These are phyloP conservation scores for Mycena rosella DNA, from an alignment of 768 basidiomycete genomes.

Conservation along the genomic window DNA sequence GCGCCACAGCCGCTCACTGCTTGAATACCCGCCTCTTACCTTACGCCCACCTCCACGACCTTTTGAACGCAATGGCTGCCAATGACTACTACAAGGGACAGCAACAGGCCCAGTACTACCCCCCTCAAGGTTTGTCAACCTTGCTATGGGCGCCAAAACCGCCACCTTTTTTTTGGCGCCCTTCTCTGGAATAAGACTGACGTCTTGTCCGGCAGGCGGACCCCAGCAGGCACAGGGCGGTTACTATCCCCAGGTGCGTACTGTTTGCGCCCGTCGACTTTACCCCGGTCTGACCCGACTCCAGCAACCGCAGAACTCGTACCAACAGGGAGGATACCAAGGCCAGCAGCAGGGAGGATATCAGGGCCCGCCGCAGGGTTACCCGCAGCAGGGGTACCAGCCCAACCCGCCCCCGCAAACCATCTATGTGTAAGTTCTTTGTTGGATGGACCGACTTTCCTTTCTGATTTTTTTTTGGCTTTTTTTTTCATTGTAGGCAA, in stretches of 20 bases:
- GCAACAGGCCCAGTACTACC: slow-evolving; percentile 65
- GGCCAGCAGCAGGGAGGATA: slow-evolving; percentile 31
- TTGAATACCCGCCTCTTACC: slow-evolving; percentile 18
- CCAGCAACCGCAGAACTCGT: slow-evolving; percentile 79
- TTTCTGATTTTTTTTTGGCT: neutral
- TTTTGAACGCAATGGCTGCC: slow-evolving; percentile 66
- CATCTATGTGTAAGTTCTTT: slow-evolving; percentile 75
- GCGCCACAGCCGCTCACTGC: neutral
- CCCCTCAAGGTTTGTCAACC: slow-evolving; percentile 59
- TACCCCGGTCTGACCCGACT: slow-evolving; percentile 6
- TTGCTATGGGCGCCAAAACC: slow-evolving; percentile 29
- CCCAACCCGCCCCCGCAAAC: slow-evolving; percentile 76
- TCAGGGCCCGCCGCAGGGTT: slow-evolving; percentile 54
- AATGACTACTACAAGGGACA: slow-evolving; percentile 75
- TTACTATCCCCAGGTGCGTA: slow-evolving; percentile 70
- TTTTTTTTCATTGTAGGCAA: slow-evolving; percentile 50
- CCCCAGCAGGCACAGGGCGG: slow-evolving; percentile 74
- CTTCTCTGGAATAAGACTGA: neutral
- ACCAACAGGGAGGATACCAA: slow-evolving; percentile 52
- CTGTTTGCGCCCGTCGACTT: neutral
- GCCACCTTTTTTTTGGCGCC: neutral
- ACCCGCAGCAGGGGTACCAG: slow-evolving; percentile 71
- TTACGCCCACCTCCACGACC: slow-evolving; percentile 20
- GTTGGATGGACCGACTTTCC: neutral
- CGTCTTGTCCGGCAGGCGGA: slow-evolving; percentile 39